Evolutionary conservation across 176 grass and related monocot genomes (phyloP), one percentile per base, ranked within the genome.

Genomic region (Saccharum officinarum): DNA sequence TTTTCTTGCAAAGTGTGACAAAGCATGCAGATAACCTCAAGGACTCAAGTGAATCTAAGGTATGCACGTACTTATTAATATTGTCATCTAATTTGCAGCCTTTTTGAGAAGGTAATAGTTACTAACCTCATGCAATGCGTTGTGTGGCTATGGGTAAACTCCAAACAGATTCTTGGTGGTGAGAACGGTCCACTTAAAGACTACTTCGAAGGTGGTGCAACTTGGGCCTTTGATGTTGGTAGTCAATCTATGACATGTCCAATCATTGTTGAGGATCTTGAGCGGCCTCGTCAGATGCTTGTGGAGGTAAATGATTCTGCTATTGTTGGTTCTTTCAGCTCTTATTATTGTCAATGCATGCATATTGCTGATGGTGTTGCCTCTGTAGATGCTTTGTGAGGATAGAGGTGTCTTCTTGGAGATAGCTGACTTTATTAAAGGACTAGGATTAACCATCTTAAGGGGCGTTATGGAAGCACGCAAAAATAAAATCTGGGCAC

Each of bases 1-100:
- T 95, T 82, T 95, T 95, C 83, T 85, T 95, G 86, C 93, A 95
- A 66, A 95, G 90, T 87, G 93, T 95, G 84, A 91, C 88, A 79
- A 92, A 92, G 80, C 86, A 92, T 82, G 93, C 88, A 3, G 93
- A 89, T 74, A 91, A 92, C 77, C 88, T 95, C 77, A 95, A 92
- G 90, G 90, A 92, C 34, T 81, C 86, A 61, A 88, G 67, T 61
- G 90, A 91, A 76, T 90, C 88, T 64, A 95, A 95, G 93, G 93
- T 95, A 82, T 68, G 13, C 34, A 28, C 66, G 67, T 13, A 67
- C 14, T 62, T 88, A 64, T 68, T 45, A 71, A 44, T 78, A 54
- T 83, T 16, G 31, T 64, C 16, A 22, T 80, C 20, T 84, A 36
- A 36, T n/a, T 40, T 83, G 41, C 49, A 76, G 44, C n/a, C n/a